Conservation (phyloP, 352 stramenopile species). For the Pythium phragmitis region DNA sequence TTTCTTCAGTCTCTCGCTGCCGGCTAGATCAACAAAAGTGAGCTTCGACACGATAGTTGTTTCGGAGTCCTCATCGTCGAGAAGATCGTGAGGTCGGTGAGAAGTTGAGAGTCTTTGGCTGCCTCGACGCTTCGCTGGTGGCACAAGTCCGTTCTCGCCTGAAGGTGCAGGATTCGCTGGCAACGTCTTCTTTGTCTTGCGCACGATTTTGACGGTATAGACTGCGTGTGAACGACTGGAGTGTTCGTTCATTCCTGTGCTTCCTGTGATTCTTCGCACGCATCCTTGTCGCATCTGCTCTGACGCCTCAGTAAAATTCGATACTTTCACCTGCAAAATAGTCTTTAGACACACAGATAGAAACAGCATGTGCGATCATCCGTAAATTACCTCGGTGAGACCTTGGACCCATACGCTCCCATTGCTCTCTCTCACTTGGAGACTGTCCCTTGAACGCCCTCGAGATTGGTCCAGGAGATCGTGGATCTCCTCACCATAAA, state of each 20-base stretch:
- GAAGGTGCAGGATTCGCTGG: background rate
- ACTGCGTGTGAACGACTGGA: conserved; percentile 87
- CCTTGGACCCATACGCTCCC: conserved; percentile 79
- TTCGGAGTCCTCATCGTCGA: conserved; percentile 32
- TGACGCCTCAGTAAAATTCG: conserved; percentile 52
- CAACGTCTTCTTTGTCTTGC: conserved; percentile 23
- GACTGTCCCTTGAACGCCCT: conserved; percentile 34
- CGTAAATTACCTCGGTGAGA: conserved; percentile 54
- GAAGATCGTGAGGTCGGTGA: conserved; percentile 12
- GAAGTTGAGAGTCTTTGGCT: conserved; percentile 15
- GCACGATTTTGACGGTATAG: conserved; percentile 86
- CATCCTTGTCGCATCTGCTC: conserved; percentile 81
- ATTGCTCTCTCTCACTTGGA: conserved; percentile 73
- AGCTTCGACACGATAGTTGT: conserved; percentile 70
- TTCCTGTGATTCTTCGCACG: conserved; percentile 73
- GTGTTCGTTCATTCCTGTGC: conserved; percentile 88
- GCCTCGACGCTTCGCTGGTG: conserved; percentile 11
- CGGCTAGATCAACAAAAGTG: conserved; percentile 86
- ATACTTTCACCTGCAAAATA: conserved; percentile 46
- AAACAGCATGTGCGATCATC: background rate
- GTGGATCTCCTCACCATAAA: conserved; percentile 97
- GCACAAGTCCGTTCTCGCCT: background rate
- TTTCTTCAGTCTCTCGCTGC: conserved; percentile 85
- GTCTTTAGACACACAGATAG: background rate
- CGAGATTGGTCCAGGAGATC: conserved; percentile 84